Evolutionary conservation across 805 yeast species (phyloP).

Genomic region (Candida oleophila): DNA sequence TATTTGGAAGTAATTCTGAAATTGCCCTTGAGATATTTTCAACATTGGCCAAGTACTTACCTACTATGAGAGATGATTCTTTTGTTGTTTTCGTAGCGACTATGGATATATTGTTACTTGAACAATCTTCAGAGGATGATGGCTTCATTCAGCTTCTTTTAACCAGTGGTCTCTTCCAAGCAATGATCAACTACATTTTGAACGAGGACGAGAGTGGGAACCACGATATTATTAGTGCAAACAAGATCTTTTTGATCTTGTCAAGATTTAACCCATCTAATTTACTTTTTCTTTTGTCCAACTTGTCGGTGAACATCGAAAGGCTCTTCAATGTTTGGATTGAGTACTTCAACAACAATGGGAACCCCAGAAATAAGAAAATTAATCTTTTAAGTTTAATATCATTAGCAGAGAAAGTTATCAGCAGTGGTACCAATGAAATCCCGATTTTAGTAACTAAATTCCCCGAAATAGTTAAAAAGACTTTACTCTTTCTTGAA

Average conservation of each 20-base stretch:
- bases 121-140: constrained; percentile 20
- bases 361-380: constrained; percentile 76
- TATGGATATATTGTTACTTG: constrained; percentile 50
- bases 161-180: constrained; percentile 44
- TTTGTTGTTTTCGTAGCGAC: constrained; percentile 53
- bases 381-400: constrained; percentile 62
- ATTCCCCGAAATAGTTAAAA: constrained; percentile 29
- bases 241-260: constrained; percentile 36
- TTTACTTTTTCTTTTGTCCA: constrained; percentile 33
- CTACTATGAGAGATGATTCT: constrained; percentile 70
- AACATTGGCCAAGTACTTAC: constrained; percentile 52
- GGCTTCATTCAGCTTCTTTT: constrained; percentile 15
- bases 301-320: constrained; percentile 22
- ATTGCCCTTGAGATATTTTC: constrained; percentile 42
- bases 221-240: constrained; percentile 39
- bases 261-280: constrained; percentile 36
- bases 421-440: constrained; percentile 23
- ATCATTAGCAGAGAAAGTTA: constrained; percentile 33
- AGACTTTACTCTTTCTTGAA: constrained; percentile 55
- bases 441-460: constrained; percentile 13
- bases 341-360: constrained; percentile 48
- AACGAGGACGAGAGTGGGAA: constrained; percentile 20
- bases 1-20: constrained; percentile 24
- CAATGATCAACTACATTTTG: constrained; percentile 40
- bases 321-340: constrained; percentile 37